These are phyloP conservation scores for Chiua virens DNA, from an alignment of 768 basidiomycete genomes.

Conservation along the genomic window DNA sequence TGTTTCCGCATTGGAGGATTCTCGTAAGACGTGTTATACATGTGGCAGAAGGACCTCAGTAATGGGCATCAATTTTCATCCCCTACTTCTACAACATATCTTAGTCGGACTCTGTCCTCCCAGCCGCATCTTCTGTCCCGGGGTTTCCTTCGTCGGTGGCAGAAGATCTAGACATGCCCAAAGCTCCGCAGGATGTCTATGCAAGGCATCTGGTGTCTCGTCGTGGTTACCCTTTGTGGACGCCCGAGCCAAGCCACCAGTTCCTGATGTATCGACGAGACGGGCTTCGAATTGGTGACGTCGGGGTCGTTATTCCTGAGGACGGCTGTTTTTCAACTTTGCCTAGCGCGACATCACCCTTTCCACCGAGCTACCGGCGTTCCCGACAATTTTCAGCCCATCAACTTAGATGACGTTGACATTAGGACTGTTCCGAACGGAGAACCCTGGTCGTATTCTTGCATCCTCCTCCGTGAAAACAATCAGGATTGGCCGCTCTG, in stretches of 20 bases:
- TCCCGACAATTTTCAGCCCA: slow-evolving; percentile 27
- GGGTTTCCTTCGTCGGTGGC: too few species aligned
- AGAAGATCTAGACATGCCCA: too few species aligned
- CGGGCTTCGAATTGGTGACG: slow-evolving; percentile 34
- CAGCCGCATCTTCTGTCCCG: too few species aligned
- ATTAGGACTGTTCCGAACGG: background rate
- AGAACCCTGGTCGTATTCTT: slow-evolving; percentile 7
- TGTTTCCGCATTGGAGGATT: too few species aligned
- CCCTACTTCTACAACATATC: too few species aligned
- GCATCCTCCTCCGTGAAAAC: slow-evolving; percentile 4
- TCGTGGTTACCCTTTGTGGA: too few species aligned
- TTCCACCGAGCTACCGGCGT: slow-evolving; percentile 14
- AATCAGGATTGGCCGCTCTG: background rate
- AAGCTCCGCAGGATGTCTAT: slow-evolving; percentile 12
- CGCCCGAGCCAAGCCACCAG: slow-evolving; percentile 25
- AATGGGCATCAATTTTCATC: too few species aligned
- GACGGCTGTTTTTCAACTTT: slow-evolving; percentile 36
- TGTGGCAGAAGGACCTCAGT: too few species aligned
- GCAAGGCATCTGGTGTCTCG: too few species aligned
- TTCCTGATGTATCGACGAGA: slow-evolving; percentile 22
- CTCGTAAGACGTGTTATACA: too few species aligned
- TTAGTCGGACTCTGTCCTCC: too few species aligned
- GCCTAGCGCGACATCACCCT: slow-evolving; percentile 29
- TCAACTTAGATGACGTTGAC: slow-evolving; percentile 10
- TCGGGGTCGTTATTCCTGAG: slow-evolving; percentile 29